A percentile compares a stretch with the other conserved stretches of the same genome.
Evolutionary conservation across 2,329 filamentous ascomycete genomes (phyloP).

Genomic region (Cladophialophora psammophila): DNA sequence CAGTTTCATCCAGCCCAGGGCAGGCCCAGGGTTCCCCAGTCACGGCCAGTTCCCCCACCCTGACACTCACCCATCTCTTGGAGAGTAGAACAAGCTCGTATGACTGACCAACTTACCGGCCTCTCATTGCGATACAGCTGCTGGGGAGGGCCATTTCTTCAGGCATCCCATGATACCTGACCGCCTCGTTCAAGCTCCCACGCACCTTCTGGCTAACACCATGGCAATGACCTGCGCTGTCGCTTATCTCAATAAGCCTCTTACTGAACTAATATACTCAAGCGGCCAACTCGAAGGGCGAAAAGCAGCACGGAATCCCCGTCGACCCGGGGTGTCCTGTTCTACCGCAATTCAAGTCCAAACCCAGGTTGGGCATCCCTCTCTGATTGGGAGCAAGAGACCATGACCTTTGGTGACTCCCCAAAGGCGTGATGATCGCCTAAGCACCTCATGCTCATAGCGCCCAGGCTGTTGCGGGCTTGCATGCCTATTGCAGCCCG

Average conservation of each 20-base stretch:
- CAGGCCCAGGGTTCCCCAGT: neutral
- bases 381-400: too few relatives aligned
- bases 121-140: neutral
- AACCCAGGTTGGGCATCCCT: neutral
- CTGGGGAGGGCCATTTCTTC: neutral
- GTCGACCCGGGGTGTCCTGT: neutral
- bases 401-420: neutral
- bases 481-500: neutral
- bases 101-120: neutral
- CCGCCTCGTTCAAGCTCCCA: constrained; percentile 7
- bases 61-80: neutral
- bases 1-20: neutral
- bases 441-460: neutral
- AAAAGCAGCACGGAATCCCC: neutral
- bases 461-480: constrained; percentile 8
- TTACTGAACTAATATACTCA: neutral
- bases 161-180: constrained; percentile 15
- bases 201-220: neutral
- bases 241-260: neutral
- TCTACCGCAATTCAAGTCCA: neutral
- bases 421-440: constrained; percentile 7
- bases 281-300: neutral
- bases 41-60: neutral
- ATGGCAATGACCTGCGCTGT: neutral
- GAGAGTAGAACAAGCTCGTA: neutral